These are phyloP conservation scores for Stachybotrys echinatus DNA, from an alignment of 2,329 filamentous ascomycete genomes.

Conservation along the genomic window DNA sequence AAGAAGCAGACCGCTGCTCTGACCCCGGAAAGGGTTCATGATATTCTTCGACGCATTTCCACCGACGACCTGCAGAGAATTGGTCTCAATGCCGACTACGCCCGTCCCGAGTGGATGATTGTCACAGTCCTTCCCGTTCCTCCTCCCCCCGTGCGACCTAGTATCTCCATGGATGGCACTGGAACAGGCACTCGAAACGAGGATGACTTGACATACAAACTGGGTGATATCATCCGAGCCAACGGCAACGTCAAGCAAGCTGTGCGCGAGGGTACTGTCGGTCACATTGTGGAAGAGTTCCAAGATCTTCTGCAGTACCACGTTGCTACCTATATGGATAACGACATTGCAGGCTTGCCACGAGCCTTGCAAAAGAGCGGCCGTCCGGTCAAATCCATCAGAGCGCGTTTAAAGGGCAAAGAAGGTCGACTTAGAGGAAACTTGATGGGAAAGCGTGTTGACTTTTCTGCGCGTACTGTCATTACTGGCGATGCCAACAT, in stretches of 20 bases:
- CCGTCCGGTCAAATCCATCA: slow-evolving; percentile 92
- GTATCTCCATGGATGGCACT: slow-evolving; percentile 94
- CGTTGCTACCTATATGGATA: slow-evolving; percentile 99
- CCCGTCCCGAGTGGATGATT: slow-evolving; percentile 97
- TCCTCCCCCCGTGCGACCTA: slow-evolving; percentile 90
- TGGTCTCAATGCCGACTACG: slow-evolving; percentile 90
- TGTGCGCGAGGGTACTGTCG: slow-evolving; percentile 83
- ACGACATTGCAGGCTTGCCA: slow-evolving; percentile 93
- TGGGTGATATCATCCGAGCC: slow-evolving; percentile 95
- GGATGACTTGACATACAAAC: slow-evolving; percentile 98
- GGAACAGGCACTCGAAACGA: slow-evolving; percentile 90
- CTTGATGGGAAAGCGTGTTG: slow-evolving; percentile 98
- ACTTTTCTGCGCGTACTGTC: slow-evolving; percentile 98
- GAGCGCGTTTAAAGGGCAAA: slow-evolving; percentile 96
- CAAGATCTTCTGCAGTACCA: slow-evolving; percentile 93
- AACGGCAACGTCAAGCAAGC: slow-evolving; percentile 93
- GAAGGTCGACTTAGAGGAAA: slow-evolving; percentile 97
- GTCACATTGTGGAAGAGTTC: slow-evolving; percentile 87
- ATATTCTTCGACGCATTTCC: slow-evolving; percentile 80
- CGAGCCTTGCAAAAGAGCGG: slow-evolving; percentile 96
- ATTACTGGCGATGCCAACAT: slow-evolving; percentile 98
- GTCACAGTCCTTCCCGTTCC: slow-evolving; percentile 92
- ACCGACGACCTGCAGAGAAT: slow-evolving; percentile 79
- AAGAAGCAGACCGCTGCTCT: slow-evolving; percentile 76
- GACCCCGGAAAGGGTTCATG: slow-evolving; percentile 77